These are phyloP conservation scores for Pyrus hybrid DNA, from an alignment of 331 rosid genomes.

Conservation along the genomic window DNA sequence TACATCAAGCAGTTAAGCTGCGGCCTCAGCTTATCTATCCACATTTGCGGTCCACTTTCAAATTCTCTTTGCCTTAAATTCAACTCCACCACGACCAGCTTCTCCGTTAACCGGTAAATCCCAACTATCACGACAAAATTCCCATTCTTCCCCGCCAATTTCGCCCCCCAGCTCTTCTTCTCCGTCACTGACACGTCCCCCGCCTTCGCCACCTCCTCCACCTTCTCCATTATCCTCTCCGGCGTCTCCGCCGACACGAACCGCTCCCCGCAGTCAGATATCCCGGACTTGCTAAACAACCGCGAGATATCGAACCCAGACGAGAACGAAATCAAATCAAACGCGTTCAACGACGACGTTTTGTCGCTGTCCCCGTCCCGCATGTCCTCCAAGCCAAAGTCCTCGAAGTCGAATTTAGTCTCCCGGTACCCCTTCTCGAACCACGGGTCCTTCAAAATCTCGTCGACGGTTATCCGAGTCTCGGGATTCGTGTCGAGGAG, in stretches of 20 bases:
- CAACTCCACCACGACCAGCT: conserved; percentile 50
- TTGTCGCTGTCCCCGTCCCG: background rate
- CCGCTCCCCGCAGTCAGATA: conserved; percentile 28
- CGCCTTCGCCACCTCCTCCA: conserved; percentile 31
- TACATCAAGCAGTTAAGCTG: conserved; percentile 25
- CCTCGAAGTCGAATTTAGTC: conserved; percentile 6
- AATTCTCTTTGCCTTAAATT: conserved; percentile 11
- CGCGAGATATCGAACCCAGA: conserved; percentile 58
- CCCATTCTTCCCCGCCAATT: conserved; percentile 50
- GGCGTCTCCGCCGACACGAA: conserved; percentile 35
- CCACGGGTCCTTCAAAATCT: conserved; percentile 58
- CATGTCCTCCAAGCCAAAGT: background rate
- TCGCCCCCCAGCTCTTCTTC: conserved; percentile 21
- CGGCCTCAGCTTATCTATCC: conserved; percentile 49
- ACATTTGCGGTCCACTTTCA: conserved; percentile 1
- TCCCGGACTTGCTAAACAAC: conserved; percentile 14
- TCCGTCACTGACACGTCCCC: conserved; percentile 25
- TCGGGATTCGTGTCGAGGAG: conserved; percentile 52
- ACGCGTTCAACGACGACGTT: conserved; percentile 42
- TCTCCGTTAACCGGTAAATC: conserved; percentile 59
- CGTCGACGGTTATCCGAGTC: conserved; percentile 53
- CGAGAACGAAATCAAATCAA: conserved; percentile 65
- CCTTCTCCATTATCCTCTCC: conserved; percentile 28
- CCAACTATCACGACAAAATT: conserved; percentile 13
- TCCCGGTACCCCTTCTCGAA: conserved; percentile 32